Evolutionary conservation across 2,329 filamentous ascomycete species (phyloP).

Genomic region (Fusarium annulatum): DNA sequence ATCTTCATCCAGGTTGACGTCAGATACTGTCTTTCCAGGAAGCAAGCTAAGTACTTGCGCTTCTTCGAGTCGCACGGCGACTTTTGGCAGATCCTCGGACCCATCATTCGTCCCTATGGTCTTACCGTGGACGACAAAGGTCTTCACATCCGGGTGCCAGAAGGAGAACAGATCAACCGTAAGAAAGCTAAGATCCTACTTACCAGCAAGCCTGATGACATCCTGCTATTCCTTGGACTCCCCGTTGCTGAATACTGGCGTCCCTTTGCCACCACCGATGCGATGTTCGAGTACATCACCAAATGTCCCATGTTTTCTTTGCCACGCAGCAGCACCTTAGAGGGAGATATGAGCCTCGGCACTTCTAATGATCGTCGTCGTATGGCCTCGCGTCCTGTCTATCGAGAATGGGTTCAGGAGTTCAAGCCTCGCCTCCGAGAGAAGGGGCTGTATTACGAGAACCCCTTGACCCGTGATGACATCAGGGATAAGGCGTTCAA

Average conservation of each 20-base stretch:
- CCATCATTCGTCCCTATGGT: slow-evolving; percentile 71
- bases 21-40: slow-evolving; percentile 59
- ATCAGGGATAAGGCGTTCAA: slow-evolving; percentile 65
- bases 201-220: slow-evolving; percentile 63
- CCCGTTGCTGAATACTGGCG: slow-evolving; percentile 59
- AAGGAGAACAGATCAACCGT: slow-evolving; percentile 71
- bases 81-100: slow-evolving; percentile 72
- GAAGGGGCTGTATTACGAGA: slow-evolving; percentile 49
- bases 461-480: slow-evolving; percentile 52
- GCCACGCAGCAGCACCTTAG: slow-evolving; percentile 45
- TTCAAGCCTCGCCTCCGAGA: slow-evolving; percentile 67
- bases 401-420: slow-evolving; percentile 69
- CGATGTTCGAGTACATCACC: slow-evolving; percentile 71
- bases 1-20: slow-evolving; percentile 76
- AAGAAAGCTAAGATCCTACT: slow-evolving; percentile 70
- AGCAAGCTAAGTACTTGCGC: slow-evolving; percentile 67
- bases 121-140: slow-evolving; percentile 73
- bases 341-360: slow-evolving; percentile 47
- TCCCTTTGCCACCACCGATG: slow-evolving; percentile 65
- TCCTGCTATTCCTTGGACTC: slow-evolving; percentile 73
- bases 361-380: slow-evolving; percentile 68
- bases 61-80: slow-evolving; percentile 82
- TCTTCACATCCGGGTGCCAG: slow-evolving; percentile 72
- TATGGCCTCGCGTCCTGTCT: slow-evolving; percentile 66
- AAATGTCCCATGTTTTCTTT: slow-evolving; percentile 69